Evolutionary conservation across 768 basidiomycete species (phyloP), one percentile per base, ranked within the genome.

Genomic region (Tylopilus balloui): DNA sequence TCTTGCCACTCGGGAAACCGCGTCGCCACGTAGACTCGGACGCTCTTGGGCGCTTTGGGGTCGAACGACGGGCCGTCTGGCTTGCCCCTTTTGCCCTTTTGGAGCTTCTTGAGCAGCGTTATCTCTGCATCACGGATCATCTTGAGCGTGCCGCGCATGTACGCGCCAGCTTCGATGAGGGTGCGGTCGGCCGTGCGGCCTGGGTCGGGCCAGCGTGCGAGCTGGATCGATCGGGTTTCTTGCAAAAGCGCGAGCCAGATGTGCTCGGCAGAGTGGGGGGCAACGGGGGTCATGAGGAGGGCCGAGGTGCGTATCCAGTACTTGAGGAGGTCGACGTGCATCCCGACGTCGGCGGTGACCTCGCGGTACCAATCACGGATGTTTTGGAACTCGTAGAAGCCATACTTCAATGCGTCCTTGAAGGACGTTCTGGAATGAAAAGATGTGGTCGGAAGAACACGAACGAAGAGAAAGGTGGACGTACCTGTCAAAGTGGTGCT

Each of bases 331-430:
- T 92, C 92, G 42, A 65, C 74, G 69, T 98, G 94, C 92, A 98
- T 96, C 24, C 92, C 91, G 42, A 84, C 73, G 52, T 92, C 90
- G 7, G 80, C 73, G 3, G 89, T 93, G 43, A 95, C 90, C 64
- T 93, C 88, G 49, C 93, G 90, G 68, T 98, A 98, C 86, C 92
- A 93, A 65, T 98, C 94, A 39, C 96, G 88, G 2, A 83, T 77
- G 42, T 80, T 86, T 67, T 97, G 92, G 56, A 94, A 79, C 61
- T 96, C 93, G 77, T 93, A 99, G 72, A 97, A 95, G 40, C 94
- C 95, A 55, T 78, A 86, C 69, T 97, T 95, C 53, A 97, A 69
- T 10, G 94, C 93, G 50, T 95, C 92, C 71, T 98, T 99, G 83
- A 88, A 99, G 66, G 88, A 82, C 51, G 86, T 92, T 19, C 94